A percentile compares a stretch with the other conserved stretches of the same genome.
Evolutionary conservation across 2,329 filamentous ascomycete genomes (phyloP).

Genomic region (Sarocladium strictum): DNA sequence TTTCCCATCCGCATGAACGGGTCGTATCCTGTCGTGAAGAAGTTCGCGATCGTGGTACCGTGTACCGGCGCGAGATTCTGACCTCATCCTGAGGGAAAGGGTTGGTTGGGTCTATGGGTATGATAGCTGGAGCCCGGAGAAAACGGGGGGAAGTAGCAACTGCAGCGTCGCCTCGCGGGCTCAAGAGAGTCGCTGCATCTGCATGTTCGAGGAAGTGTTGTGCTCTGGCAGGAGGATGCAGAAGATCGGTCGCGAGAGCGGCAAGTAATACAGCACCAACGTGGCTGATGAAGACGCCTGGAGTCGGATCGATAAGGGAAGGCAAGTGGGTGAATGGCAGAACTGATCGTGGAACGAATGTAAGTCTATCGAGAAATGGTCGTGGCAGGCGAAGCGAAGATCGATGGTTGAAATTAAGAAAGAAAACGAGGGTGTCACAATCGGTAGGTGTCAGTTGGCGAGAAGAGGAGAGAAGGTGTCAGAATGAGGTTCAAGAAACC

Average conservation of each 20-base stretch:
- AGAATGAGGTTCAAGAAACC: conserved; percentile 5
- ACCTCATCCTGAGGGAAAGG: background rate
- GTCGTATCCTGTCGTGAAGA: background rate
- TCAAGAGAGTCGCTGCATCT: background rate
- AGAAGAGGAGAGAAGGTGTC: background rate
- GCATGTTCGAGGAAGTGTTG: background rate
- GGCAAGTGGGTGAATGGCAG: background rate
- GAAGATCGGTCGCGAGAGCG: background rate
- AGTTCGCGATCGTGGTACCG: background rate
- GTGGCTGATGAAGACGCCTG: background rate
- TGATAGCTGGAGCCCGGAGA: background rate
- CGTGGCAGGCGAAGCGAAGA: background rate
- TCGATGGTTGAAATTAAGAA: background rate
- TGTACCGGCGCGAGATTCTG: background rate
- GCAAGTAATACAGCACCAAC: background rate
- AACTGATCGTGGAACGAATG: background rate
- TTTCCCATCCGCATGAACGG: too few species aligned
- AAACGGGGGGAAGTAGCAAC: background rate
- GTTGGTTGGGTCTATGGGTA: background rate
- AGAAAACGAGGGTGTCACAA: background rate
- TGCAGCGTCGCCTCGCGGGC: conserved; percentile 6
- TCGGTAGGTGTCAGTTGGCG: background rate
- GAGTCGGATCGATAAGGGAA: background rate
- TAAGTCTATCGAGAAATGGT: background rate
- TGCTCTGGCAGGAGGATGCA: background rate